These are phyloP conservation scores for Hibiscus syriacus DNA, from an alignment of 345 rosid genomes.

Conservation along the genomic window DNA sequence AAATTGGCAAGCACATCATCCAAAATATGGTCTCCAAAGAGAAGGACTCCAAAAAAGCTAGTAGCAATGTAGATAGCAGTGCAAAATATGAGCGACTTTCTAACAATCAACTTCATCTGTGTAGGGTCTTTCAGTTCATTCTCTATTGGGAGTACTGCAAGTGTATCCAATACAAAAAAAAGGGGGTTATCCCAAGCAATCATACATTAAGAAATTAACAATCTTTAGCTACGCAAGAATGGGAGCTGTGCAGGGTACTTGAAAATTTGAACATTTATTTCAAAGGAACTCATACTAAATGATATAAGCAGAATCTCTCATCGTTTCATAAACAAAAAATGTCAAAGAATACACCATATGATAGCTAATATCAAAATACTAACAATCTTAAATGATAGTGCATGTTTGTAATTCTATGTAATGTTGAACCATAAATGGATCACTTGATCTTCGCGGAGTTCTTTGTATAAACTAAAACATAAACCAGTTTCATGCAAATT, in stretches of 20 bases:
- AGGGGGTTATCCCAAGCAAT: neutral
- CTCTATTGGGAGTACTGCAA: conserved; percentile 65
- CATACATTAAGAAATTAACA: too few species aligned
- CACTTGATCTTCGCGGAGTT: too few species aligned
- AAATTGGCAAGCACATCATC: conserved; percentile 69
- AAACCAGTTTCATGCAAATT: neutral
- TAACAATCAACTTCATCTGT: conserved; percentile 55
- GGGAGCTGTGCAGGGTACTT: neutral
- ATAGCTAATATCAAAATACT: too few species aligned
- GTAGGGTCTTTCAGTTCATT: conserved; percentile 51
- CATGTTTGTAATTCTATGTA: neutral
- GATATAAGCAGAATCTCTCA: neutral
- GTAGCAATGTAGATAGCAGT: conserved; percentile 52
- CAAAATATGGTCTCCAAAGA: conserved; percentile 52
- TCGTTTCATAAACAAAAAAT: neutral
- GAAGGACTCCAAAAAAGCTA: conserved; percentile 58
- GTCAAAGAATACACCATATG: neutral
- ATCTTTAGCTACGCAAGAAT: neutral
- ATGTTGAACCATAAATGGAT: neutral
- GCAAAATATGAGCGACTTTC: conserved; percentile 44
- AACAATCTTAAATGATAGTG: neutral
- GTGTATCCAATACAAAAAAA: neutral
- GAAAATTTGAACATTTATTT: neutral
- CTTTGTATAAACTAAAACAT: neutral
- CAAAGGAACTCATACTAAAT: neutral